Evolutionary conservation across 352 stramenopile genomes (phyloP).

Genomic region (Phytopythium oedochilum): DNA sequence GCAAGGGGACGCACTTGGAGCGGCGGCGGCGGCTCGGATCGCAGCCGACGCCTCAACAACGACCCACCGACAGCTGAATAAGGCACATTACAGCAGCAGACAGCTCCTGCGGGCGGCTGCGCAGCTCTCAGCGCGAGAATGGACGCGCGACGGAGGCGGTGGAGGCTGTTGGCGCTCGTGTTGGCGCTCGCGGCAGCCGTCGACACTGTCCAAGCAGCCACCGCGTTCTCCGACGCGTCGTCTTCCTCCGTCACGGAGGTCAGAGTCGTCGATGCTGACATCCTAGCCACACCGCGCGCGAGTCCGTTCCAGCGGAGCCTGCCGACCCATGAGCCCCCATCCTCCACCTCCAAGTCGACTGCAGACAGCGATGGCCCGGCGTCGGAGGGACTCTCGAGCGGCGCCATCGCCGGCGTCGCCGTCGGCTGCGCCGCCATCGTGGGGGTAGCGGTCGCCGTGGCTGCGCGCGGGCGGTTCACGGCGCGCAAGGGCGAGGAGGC

Average conservation of each 20-base stretch:
- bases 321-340: not conserved
- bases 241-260: not conserved
- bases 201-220: not conserved
- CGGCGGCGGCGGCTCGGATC: too few species aligned
- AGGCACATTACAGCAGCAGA: too few species aligned
- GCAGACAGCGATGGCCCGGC: not conserved
- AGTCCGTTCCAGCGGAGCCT: not conserved
- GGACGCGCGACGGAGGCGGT: not conserved
- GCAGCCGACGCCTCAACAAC: too few species aligned
- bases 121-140: not conserved
- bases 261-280: not conserved
- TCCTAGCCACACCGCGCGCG: not conserved
- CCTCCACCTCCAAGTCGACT: not conserved
- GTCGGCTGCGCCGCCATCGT: slow-evolving; percentile 18
- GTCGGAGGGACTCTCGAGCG: slow-evolving; percentile 4
- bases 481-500: slow-evolving; percentile 25
- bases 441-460: slow-evolving; percentile 9
- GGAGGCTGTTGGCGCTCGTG: not conserved
- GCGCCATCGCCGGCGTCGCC: slow-evolving; percentile 22
- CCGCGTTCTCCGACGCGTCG: not conserved
- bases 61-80: too few species aligned
- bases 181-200: not conserved
- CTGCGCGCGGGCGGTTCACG: slow-evolving; percentile 25
- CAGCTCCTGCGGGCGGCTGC: not conserved
- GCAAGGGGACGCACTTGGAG: too few species aligned